Base-by-base conservation (phyloP, 352 stramenopile species). In the Thalassiosira mediterranea region DNA sequence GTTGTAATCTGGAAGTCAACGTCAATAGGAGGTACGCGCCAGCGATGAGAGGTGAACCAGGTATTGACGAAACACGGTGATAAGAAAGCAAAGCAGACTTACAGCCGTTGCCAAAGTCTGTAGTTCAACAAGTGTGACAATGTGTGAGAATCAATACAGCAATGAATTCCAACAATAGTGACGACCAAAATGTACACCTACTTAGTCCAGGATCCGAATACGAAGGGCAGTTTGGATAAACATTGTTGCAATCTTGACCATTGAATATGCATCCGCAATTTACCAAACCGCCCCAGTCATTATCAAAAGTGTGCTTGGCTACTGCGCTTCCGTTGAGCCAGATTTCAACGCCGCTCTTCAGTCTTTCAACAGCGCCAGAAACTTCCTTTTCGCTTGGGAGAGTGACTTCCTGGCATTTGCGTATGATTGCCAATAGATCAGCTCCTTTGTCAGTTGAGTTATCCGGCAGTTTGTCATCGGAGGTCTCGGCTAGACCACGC, bases 321-420 rank as follows among this genome's bases (percentile, higher is more conserved):
- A 77, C 65, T 3, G 86, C 85, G 44, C 63, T 89, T 34, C 91
- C 91, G 69, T 94, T 92, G 38, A 95, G 86, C 91, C 91, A 95
- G 40, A 95, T 51, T 66, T 93, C 73, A 11, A 91, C 79, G 19
- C 64, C 74, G 52, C 64, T 60, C 53, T 73, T 57, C 40, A 93
- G 74, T 51, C 72, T 53, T 51, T 65, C 46, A 28, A 91, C 42
- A 7, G 81, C 84, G 47, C 71, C 56, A 29, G 65, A 15, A 29
- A 91, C 76, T 38, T 90, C 69, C 66, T 88, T 48, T 51, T 89
- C 49, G 3, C 73, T 76, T 8, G 83, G 82, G 32, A 90, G 63
- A 0, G 47, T 62, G 4, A 48, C 58, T 44, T 83, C 72, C 25
- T 71, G 77, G 61, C 84, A 88, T 28, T 42, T 58, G 10, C 65